Conservation (phyloP, 225 moss, liverwort and hornwort species). For the Neckera pumila region DNA sequence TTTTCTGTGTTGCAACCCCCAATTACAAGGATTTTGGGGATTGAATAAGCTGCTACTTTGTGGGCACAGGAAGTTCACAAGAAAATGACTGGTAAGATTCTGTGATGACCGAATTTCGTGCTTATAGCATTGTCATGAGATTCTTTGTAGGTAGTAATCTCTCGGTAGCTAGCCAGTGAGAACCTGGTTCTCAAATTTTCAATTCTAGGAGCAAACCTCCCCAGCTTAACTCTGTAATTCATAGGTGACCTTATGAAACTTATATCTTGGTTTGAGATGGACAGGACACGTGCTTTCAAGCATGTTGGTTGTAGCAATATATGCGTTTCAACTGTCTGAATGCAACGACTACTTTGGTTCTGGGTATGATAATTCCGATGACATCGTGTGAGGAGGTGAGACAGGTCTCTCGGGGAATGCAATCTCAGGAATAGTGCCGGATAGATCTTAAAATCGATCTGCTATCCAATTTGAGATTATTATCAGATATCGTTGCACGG, state of each 20-base stretch:
- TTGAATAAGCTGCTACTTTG: background rate
- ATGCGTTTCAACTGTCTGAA: background rate
- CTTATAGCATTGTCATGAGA: background rate
- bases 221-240: background rate
- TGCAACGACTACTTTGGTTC: background rate
- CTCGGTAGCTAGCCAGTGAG: background rate
- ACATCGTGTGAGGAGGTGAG: background rate
- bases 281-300: background rate
- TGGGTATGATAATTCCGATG: background rate
- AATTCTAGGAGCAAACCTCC: background rate
- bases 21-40: background rate
- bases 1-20: background rate
- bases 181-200: background rate
- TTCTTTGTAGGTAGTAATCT: background rate
- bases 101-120: background rate
- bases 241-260: background rate
- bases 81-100: background rate
- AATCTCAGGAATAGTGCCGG: background rate
- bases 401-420: background rate
- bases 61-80: background rate
- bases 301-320: background rate
- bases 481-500: background rate
- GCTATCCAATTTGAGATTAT: background rate
- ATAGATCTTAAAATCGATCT: background rate
- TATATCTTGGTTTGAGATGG: background rate